Conservation (phyloP, 169 alveolate species). For the Eimeria sp. region DNA sequence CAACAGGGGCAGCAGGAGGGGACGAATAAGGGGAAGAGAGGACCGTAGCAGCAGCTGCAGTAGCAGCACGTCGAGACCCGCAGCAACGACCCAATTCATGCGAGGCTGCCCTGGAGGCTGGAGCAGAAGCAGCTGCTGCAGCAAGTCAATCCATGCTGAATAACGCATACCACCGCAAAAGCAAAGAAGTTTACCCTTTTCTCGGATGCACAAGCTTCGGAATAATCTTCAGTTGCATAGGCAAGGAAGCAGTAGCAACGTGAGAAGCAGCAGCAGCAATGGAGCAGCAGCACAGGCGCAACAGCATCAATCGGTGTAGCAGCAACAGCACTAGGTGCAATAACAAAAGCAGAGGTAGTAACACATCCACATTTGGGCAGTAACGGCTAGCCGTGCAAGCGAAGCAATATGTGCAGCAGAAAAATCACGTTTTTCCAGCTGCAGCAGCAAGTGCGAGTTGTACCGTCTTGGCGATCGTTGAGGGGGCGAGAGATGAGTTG, state of each 20-base stretch:
- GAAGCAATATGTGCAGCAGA: background rate
- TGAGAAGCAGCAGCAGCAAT: constrained; percentile 26
- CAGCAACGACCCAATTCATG: constrained; percentile 25
- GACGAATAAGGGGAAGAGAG: constrained; percentile 48
- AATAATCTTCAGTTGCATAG: background rate
- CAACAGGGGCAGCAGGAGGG: constrained; percentile 66
- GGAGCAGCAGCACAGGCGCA: background rate
- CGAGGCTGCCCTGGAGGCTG: constrained; percentile 59
- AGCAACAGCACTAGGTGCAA: background rate
- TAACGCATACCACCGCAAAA: background rate
- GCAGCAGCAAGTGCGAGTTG: constrained; percentile 2
- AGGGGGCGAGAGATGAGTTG: constrained; percentile 35
- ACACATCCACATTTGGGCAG: background rate
- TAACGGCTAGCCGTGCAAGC: background rate
- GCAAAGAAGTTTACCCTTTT: background rate
- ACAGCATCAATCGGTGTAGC: background rate
- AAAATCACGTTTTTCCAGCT: constrained; percentile 1
- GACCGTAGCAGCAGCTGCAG: constrained; percentile 60
- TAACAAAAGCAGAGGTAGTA: background rate
- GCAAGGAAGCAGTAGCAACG: constrained; percentile 24
- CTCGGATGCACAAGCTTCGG: background rate
- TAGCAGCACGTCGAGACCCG: constrained; percentile 71
- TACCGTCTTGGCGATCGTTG: constrained; percentile 67
- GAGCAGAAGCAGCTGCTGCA: constrained; percentile 80
- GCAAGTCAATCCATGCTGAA: constrained; percentile 67